Conservation (phyloP, 2,329 filamentous ascomycete species). For the Hymenoscyphus albidus region DNA sequence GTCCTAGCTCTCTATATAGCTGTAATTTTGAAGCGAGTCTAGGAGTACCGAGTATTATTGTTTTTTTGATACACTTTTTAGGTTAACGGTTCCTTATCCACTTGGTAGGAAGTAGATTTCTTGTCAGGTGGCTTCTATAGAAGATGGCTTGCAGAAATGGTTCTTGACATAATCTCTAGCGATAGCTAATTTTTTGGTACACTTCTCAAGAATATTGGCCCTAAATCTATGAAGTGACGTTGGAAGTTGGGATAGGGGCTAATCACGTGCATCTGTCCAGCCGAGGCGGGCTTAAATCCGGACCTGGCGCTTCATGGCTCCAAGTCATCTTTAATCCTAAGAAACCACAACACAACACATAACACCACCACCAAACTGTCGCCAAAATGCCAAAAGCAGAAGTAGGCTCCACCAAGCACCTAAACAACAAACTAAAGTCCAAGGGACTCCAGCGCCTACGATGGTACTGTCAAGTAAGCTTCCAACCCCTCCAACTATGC, state of each 20-base stretch:
- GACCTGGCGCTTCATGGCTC: neutral
- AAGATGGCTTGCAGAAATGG: too few relatives aligned
- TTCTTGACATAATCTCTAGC: too few relatives aligned
- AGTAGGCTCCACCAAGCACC: slow-evolving; percentile 83
- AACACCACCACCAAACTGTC: slow-evolving; percentile 5
- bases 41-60: too few relatives aligned
- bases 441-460: slow-evolving; percentile 74
- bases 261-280: neutral
- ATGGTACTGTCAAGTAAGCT: slow-evolving; percentile 77
- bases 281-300: neutral
- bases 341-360: neutral
- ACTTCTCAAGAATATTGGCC: neutral
- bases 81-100: too few relatives aligned
- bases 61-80: too few relatives aligned
- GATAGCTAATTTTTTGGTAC: too few relatives aligned
- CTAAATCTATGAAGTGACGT: neutral
- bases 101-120: too few relatives aligned
- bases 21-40: too few relatives aligned
- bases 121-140: too few relatives aligned
- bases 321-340: neutral
- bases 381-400: slow-evolving; percentile 85
- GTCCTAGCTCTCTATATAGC: too few relatives aligned
- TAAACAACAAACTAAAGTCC: slow-evolving; percentile 86
- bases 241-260: neutral
- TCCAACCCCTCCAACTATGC: neutral